Evolutionary conservation across 176 grass and related monocot genomes (phyloP).

Genomic region (Aegilops bicornis): DNA sequence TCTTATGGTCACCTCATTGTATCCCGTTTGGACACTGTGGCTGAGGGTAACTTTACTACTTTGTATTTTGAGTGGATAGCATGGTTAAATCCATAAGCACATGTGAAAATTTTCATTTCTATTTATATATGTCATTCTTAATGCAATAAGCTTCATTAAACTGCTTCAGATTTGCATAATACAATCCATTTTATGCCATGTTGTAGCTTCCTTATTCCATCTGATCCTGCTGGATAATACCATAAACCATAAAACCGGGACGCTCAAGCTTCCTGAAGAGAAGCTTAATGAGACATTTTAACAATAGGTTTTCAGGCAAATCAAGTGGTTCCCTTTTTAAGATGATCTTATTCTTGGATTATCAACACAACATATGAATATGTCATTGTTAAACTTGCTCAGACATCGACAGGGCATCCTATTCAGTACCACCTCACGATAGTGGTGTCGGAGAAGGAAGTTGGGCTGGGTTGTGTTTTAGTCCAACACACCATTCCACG

Average conservation of each 20-base stretch:
- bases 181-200: neutral
- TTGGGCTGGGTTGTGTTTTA: conserved; percentile 87
- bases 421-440: conserved; percentile 84
- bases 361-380: neutral
- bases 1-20: conserved; percentile 87
- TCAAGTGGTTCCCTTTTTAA: neutral
- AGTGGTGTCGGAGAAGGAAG: conserved; percentile 80
- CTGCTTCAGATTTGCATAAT: conserved; percentile 13
- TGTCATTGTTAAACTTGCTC: conserved; percentile 39
- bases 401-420: conserved; percentile 81
- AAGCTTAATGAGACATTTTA: neutral
- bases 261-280: neutral
- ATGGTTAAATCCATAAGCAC: neutral
- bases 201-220: conserved; percentile 11
- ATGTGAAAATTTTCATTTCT: neutral
- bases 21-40: conserved; percentile 54
- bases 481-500: conserved; percentile 58
- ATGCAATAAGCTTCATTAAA: neutral
- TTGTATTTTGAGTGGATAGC: conserved; percentile 3
- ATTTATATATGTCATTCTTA: neutral
- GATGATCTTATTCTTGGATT: neutral
- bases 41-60: conserved; percentile 68
- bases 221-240: conserved; percentile 14
- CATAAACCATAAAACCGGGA: neutral
- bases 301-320: neutral